Evolutionary conservation across 1,284 basidiomycete species (phyloP), one percentile per base, ranked within the genome.

Genomic region (Takashimella tepidaria): DNA sequence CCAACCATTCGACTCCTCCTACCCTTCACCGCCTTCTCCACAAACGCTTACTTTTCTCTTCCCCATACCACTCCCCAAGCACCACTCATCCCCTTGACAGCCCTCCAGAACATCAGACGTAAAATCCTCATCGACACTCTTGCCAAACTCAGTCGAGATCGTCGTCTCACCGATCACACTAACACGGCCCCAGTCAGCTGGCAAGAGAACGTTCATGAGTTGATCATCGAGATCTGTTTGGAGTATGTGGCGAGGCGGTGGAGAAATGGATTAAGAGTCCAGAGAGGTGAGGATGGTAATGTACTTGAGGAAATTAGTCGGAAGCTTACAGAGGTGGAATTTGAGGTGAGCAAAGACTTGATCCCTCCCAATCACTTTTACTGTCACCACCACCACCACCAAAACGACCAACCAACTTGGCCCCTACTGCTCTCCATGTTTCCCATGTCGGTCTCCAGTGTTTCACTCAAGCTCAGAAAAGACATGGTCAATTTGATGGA

Each of bases 261-360:
- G 70, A 50, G 64, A 13, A 37, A 16, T 37, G 31, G 31, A 16
- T 8, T 16, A 8, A 37, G 16, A 16, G 21, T n/a, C 4, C 22
- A 43, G 16, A 24, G 26, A 4, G 31, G 25, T 2, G 21, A 24
- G 5, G 49, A 45, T 43, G 55, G 55, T n/a, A 41, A 48, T 41
- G 24, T 61, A 2, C 58, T 67, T 0, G 70, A 70, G 23, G 53
- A 50, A 16, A 62, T 70, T 20, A 57, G 60, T 3, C 58, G 49
- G 23, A 64, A 67, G 37, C 50, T 71, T 4, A 59, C 61, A 1
- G 68, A 73, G 83, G 53, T 68, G 6, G 68, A 65, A 40, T 61
- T 65, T 27, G 68, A 73, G 53, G 69, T 73, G 51, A 56, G 64
- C 56, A 21, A 5, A 5, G 22, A 11, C 26, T 8, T n/a, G n/a